Base-by-base conservation (phyloP, 306 rosid species). In the Quercus bicolor region DNA sequence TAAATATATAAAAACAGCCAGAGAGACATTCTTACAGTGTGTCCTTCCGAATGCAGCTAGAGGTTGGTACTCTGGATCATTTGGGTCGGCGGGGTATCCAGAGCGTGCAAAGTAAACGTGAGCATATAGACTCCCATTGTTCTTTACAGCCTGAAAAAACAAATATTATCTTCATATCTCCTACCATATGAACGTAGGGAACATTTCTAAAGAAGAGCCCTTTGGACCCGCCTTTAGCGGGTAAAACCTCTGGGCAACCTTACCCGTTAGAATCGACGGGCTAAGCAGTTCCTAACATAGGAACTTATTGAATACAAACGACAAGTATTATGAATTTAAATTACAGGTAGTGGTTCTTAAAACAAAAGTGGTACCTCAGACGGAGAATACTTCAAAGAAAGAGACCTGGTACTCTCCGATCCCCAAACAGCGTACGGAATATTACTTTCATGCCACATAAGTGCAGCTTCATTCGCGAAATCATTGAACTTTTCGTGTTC, bases 21-120 rank as follows among this genome's bases (percentile, higher is more conserved):
- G 64, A 51, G 15, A 1, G 24, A 81, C 69, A 79, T 78, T 28
- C 91, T 81, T 84, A 94, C 98, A 56, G 57, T 93, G 90, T 2
- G 98, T 85, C 86, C 86, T 86, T 65, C 95, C 94, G 77, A 93
- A 95, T 34, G 90, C 89, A 65, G 93, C 85, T 13, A 88, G 89
- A 74, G 94, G 94, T 82, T 82, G 90, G 82, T 87, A 95, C 81
- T 93, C 99, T 0, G 97, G 99, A 81, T 95, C 97, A 80, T 31
- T 88, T 54, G 99, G 99, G 81, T 95, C 99, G 1, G 94, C 88
- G 3, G 97, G 86, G 80, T 74, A 93, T 57, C 99, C 99, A 40
- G 99, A 90, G 74, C 85, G 96, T 21, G 97, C 91, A 83, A 93
- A 91, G 94, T 86, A 95, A 73, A 90, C 98, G 78, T 95, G 98